Conservation (phyloP, 805 yeast genomes). For the Starmerella apicola region DNA sequence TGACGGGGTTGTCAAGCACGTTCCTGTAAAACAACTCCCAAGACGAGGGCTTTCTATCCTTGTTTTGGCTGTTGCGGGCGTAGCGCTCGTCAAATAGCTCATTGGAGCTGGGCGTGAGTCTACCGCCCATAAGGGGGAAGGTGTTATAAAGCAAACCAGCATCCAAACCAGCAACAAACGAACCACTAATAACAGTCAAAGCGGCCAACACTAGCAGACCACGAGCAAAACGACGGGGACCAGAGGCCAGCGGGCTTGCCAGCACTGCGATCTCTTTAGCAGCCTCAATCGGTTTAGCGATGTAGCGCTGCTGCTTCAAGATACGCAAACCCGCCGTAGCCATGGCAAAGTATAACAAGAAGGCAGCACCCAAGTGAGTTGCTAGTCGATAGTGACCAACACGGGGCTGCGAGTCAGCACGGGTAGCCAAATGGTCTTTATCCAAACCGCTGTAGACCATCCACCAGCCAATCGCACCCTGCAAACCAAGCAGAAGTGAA, state of each 20-base stretch:
- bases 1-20: conserved; percentile 85
- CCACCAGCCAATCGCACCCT: conserved; percentile 99
- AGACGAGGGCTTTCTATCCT: conserved; percentile 32
- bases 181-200: conserved; percentile 92
- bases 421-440: conserved; percentile 56
- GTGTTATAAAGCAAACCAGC: conserved; percentile 94
- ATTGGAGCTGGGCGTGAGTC: conserved; percentile 56
- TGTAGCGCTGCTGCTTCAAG: conserved; percentile 58
- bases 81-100: conserved; percentile 70
- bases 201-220: conserved; percentile 61
- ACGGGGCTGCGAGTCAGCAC: conserved; percentile 83
- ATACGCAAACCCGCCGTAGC: conserved; percentile 82
- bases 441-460: conserved; percentile 95
- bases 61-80: conserved; percentile 26
- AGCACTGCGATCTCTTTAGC: conserved; percentile 43
- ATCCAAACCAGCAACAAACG: conserved; percentile 94
- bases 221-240: conserved; percentile 42
- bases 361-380: conserved; percentile 89
- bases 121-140: conserved; percentile 86
- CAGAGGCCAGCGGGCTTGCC: conserved; percentile 46
- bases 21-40: conserved; percentile 51
- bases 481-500: conserved; percentile 70
- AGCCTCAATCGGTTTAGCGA: conserved; percentile 51
- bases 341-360: conserved; percentile 75
- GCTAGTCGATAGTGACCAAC: conserved; percentile 92